Evolutionary conservation across 1,284 basidiomycete species (phyloP), one percentile per base, ranked within the genome.

Genomic region (Apiotrichum sp.): DNA sequence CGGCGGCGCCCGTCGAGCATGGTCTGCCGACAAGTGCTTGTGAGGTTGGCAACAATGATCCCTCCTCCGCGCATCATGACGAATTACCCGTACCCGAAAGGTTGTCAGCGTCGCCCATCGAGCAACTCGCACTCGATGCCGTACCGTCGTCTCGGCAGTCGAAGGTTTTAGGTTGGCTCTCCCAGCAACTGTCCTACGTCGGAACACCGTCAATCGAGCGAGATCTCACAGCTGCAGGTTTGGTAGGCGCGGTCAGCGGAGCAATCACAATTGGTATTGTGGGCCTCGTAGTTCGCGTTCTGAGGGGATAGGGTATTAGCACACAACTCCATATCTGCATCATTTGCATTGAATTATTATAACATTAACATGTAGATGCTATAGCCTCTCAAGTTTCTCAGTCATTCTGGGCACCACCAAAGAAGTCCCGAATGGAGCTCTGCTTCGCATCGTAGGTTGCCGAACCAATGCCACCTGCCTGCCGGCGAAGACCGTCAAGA

Each of bases 381-480:
- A 4, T 35, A 47, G n/a, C 13, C 31, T 46, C 4, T 8, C 4
- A 3, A 10, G 78, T 22, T 39, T 16, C 7, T 38, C 35, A 46
- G 14, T 52, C 45, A 56, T 58, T 11, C 66, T 59, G 52, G 14
- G 57, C 78, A 3, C 85, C 84, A n/a, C 80, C 82, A 65, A 92
- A 88, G 78, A 90, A 91, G 4, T 82, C 81, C 14, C 86, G 81
- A 55, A 92, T 84, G 65, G 85, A 83, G 62, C 81, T 80, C 70
- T 93, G 89, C 56, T 83, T 83, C 35, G 84, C 83, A 67, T 93
- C 89, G 65, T 85, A 81, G 1, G 83, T 82, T 8, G 81, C 73
- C 45, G 83, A 86, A 3, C 87, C 86, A 45, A 89, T 86, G 0
- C 89, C 89, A 0, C 87, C 88, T 57, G 81, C 81, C 69, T 90